Evolutionary conservation across 2,329 filamentous ascomycete genomes (phyloP).

Genomic region (Myriosclerotinia duriaeana): DNA sequence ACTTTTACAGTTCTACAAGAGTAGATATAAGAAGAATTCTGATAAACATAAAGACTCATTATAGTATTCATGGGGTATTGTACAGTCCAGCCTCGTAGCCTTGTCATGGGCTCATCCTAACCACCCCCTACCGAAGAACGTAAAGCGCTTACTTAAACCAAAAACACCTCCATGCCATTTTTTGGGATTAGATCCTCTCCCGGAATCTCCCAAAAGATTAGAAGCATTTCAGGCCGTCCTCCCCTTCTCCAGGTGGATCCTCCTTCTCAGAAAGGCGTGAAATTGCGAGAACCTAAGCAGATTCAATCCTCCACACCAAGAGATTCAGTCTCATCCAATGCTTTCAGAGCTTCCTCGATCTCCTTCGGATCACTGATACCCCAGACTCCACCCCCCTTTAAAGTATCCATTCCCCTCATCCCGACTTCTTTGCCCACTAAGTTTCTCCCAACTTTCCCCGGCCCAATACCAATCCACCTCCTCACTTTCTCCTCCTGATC

Average conservation of each 20-base stretch:
- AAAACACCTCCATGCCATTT: background rate
- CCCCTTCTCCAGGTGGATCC: background rate
- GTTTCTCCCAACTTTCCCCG: constrained; percentile 90
- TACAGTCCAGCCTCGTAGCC: constrained; percentile 28
- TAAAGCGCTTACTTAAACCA: background rate
- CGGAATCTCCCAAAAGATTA: background rate
- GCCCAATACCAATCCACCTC: constrained; percentile 88
- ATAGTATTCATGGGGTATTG: background rate
- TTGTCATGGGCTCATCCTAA: constrained; percentile 14
- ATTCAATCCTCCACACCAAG: constrained; percentile 37
- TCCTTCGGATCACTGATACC: constrained; percentile 79
- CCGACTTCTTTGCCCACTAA: constrained; percentile 94
- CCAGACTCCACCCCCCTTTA: constrained; percentile 92
- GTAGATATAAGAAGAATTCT: background rate
- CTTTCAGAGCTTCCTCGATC: constrained; percentile 66
- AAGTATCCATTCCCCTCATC: constrained; percentile 71
- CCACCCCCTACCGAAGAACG: background rate
- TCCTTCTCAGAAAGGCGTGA: too few relatives aligned
- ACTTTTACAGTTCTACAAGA: background rate
- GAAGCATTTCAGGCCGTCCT: background rate
- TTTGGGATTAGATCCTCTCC: background rate
- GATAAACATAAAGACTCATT: background rate
- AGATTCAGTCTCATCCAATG: constrained; percentile 62
- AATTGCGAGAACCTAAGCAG: background rate
- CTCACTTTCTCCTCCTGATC: constrained; percentile 79